Evolutionary conservation across 2,329 filamentous ascomycete species (phyloP).

Genomic region (Aspergillus oerlinghausenensis): DNA sequence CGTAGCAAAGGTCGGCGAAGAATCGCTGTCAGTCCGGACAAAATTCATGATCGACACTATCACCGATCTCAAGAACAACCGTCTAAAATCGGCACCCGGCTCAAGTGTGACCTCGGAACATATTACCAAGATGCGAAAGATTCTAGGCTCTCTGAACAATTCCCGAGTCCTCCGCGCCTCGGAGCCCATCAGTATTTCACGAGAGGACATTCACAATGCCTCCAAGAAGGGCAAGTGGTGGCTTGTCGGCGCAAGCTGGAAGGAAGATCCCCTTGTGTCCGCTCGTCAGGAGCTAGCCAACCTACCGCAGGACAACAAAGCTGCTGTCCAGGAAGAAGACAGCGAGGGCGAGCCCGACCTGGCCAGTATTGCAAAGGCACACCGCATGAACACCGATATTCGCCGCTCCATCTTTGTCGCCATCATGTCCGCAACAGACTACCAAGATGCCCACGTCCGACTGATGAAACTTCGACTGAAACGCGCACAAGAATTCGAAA

Average conservation of each 20-base stretch:
- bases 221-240: constrained; percentile 96
- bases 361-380: constrained; percentile 66
- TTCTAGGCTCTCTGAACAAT: constrained; percentile 69
- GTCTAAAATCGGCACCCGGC: constrained; percentile 69
- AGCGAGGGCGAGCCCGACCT: constrained; percentile 56
- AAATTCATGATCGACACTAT: constrained; percentile 98
- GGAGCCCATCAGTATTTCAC: constrained; percentile 75
- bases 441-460: constrained; percentile 74
- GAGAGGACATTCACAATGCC: constrained; percentile 75
- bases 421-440: constrained; percentile 79
- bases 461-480: constrained; percentile 80
- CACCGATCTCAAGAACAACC: constrained; percentile 90
- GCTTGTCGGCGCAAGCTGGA: constrained; percentile 94
- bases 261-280: constrained; percentile 37
- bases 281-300: constrained; percentile 29
- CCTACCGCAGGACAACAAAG: constrained; percentile 9
- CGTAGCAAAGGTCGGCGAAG: constrained; percentile 62
- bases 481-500: constrained; percentile 77
- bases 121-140: constrained; percentile 82
- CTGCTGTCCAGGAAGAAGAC: constrained; percentile 18
- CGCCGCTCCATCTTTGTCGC: constrained; percentile 89
- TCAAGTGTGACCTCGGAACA: constrained; percentile 74
- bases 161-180: constrained; percentile 62
- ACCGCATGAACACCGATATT: constrained; percentile 82
- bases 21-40: constrained; percentile 75